Evolutionary conservation across 2,329 filamentous ascomycete species (phyloP).

Genomic region (Fusarium drepaniforme): DNA sequence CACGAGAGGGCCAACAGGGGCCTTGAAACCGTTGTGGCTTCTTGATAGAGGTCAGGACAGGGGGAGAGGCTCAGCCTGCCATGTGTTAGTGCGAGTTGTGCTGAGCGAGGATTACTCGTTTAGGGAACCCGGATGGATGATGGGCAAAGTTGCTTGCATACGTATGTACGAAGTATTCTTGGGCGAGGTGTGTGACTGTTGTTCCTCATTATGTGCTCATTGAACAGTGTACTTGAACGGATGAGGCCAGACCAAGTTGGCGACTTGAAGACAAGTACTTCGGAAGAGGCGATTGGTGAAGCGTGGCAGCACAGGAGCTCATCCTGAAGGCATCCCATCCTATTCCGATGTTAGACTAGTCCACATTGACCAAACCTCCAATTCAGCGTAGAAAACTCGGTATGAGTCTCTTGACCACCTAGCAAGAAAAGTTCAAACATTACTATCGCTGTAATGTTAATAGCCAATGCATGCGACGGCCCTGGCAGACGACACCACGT

Average conservation of each 20-base stretch:
- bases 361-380: neutral
- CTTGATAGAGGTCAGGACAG: slow-evolving; percentile 5
- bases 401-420: neutral
- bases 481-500: slow-evolving; percentile 17
- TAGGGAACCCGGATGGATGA: slow-evolving; percentile 40
- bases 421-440: neutral
- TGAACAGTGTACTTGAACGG: neutral
- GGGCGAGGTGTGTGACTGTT: slow-evolving; percentile 12
- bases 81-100: slow-evolving; percentile 7
- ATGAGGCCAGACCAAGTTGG: neutral
- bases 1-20: slow-evolving; percentile 8
- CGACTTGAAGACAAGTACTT: neutral
- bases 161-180: neutral
- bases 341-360: neutral
- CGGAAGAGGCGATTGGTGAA: neutral
- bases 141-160: neutral
- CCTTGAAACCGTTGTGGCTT: slow-evolving; percentile 38
- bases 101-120: slow-evolving; percentile 38
- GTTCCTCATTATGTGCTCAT: neutral
- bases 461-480: slow-evolving; percentile 1
- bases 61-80: slow-evolving; percentile 26
- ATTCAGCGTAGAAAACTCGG: neutral
- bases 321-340: neutral
- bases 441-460: neutral
- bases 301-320: neutral